Evolutionary conservation across 768 basidiomycete genomes (phyloP).

Genomic region (Phanerodontia chrysosporium): DNA sequence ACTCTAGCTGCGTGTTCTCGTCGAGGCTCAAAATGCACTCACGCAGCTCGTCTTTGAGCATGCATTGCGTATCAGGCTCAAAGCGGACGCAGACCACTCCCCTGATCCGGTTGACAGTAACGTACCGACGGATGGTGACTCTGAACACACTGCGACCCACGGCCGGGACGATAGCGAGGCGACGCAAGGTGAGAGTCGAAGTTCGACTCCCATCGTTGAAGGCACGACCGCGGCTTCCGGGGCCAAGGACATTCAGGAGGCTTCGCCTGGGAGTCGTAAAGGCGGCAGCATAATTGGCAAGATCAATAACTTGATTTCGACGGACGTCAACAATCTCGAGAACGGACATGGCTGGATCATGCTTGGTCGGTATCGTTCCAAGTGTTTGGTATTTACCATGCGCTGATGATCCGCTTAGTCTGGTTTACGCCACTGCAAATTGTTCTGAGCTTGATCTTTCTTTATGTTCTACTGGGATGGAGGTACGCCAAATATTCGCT

Average conservation of each 20-base stretch:
- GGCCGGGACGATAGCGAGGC: neutral
- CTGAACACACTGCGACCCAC: no score
- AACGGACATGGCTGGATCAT: conserved; percentile 26
- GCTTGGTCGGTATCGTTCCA: conserved; percentile 5
- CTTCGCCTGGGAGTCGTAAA: neutral
- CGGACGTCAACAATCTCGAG: conserved; percentile 41
- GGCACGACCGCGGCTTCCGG: neutral
- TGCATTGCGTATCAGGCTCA: conserved; percentile 48
- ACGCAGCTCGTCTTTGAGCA: conserved; percentile 56
- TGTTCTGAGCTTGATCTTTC: conserved; percentile 34
- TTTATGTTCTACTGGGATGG: conserved; percentile 51
- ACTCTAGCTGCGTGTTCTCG: conserved; percentile 31
- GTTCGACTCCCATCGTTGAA: neutral
- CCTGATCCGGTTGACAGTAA: neutral
- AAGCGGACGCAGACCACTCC: conserved; percentile 27
- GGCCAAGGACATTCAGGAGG: neutral
- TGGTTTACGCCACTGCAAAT: conserved; percentile 39
- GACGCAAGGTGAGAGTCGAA: neutral
- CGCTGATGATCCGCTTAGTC: no score
- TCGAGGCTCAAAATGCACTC: conserved; percentile 40
- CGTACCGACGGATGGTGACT: no score
- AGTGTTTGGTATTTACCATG: no score
- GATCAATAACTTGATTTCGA: conserved; percentile 74
- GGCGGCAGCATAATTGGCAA: conserved; percentile 61
- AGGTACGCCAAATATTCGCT: conserved; percentile 24